Evolutionary conservation across 371 early-diverging fungal genomes (phyloP).

Genomic region (Lichtheimia corymbifera): DNA sequence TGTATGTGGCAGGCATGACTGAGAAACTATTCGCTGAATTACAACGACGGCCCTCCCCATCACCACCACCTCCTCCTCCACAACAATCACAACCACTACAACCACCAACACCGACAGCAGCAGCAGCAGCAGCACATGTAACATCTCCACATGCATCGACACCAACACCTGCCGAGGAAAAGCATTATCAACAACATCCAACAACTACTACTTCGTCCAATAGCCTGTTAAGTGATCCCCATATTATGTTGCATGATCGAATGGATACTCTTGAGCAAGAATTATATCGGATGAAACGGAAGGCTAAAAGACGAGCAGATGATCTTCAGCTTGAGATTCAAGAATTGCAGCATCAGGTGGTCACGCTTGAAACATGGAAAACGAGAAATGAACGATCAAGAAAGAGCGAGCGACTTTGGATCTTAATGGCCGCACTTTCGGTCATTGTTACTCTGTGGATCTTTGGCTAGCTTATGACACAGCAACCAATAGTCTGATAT

Average conservation of each 20-base stretch:
- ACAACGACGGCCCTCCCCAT: neutral
- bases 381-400: conserved; percentile 21
- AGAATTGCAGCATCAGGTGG: conserved; percentile 30
- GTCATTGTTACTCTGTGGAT: conserved; percentile 15
- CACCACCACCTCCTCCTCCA: neutral
- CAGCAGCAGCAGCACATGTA: conserved; percentile 3
- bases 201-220: conserved; percentile 8
- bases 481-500: too few relatives aligned
- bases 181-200: conserved; percentile 2
- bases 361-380: conserved; percentile 28
- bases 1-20: conserved; percentile 40
- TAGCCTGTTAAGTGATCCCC: conserved; percentile 13
- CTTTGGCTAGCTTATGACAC: neutral
- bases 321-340: conserved; percentile 22
- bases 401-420: conserved; percentile 40
- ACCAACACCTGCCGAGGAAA: neutral
- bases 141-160: neutral
- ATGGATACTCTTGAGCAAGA: conserved; percentile 49
- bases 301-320: conserved; percentile 30
- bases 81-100: neutral
- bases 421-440: conserved; percentile 24
- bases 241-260: conserved; percentile 46
- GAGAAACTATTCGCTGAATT: conserved; percentile 40
- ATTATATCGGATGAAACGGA: conserved; percentile 33
- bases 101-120: neutral